These are phyloP conservation scores for Calonectria henricotiae DNA, from an alignment of 2,329 filamentous ascomycete species.

Conservation along the genomic window DNA sequence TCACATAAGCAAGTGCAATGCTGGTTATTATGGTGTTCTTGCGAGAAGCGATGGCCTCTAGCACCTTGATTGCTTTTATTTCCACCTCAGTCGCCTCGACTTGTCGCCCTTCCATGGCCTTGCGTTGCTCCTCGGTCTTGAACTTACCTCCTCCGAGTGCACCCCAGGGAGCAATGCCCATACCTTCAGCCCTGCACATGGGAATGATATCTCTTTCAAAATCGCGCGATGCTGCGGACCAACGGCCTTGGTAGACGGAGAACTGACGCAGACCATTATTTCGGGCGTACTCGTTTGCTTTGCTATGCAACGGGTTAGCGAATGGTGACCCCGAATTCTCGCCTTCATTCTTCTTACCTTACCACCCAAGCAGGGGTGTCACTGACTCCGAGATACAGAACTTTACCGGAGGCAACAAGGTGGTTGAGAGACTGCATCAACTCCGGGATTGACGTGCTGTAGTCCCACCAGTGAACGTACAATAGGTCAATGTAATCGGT, in stretches of 20 bases:
- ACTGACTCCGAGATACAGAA: constrained; percentile 77
- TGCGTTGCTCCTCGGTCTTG: constrained; percentile 59
- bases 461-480: constrained; percentile 80
- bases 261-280: constrained; percentile 81
- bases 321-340: not conserved
- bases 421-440: constrained; percentile 79
- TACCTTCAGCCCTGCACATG: constrained; percentile 62
- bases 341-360: constrained; percentile 53
- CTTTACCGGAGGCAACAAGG: constrained; percentile 74
- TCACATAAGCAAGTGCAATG: constrained; percentile 80
- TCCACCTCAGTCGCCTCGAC: constrained; percentile 68
- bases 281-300: constrained; percentile 79
- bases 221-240: constrained; percentile 60
- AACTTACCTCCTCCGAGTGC: constrained; percentile 68
- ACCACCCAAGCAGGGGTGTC: constrained; percentile 82
- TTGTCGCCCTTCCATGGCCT: constrained; percentile 58
- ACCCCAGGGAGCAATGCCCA: constrained; percentile 75
- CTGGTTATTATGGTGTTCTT: constrained; percentile 64
- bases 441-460: constrained; percentile 76
- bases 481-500: constrained; percentile 81
- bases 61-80: constrained; percentile 63
- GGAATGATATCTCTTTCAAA: constrained; percentile 64
- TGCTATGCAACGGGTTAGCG: constrained; percentile 57
- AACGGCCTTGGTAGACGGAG: constrained; percentile 65
- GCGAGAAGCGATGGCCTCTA: constrained; percentile 67